phyloP scores from a whole-genome alignment of 441 rosid genomes.

The Bruguiera hainesii region DNA sequence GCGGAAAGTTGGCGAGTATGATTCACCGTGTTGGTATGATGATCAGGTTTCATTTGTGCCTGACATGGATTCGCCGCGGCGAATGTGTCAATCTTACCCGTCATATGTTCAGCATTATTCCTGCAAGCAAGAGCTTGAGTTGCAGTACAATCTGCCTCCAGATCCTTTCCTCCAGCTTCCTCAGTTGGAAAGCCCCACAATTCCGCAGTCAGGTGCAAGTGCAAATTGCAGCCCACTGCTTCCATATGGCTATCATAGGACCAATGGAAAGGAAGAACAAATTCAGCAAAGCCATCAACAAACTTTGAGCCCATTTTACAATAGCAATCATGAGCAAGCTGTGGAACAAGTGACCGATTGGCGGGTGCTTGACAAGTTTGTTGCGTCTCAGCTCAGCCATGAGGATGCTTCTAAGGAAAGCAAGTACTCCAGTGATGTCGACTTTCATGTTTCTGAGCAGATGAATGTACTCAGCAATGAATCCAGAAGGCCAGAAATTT shows the following conservation, averaged over 20 bases:
- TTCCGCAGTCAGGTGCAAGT: slow-evolving; percentile 42
- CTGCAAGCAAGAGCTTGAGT: slow-evolving; percentile 84
- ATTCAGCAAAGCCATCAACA: slow-evolving; percentile 43
- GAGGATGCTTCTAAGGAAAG: slow-evolving; percentile 52
- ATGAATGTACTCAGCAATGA: slow-evolving; percentile 34
- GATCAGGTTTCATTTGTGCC: slow-evolving; percentile 81
- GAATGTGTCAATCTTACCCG: slow-evolving; percentile 43
- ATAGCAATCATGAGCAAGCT: slow-evolving; percentile 38
- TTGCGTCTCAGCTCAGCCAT: slow-evolving; percentile 92
- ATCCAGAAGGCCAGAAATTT: slow-evolving; percentile 44
- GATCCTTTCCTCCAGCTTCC: slow-evolving; percentile 82
- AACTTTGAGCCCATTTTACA: slow-evolving; percentile 40
- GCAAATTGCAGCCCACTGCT: slow-evolving; percentile 40
- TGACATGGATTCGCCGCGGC: slow-evolving; percentile 69
- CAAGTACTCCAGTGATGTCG: slow-evolving; percentile 31
- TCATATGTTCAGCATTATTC: slow-evolving; percentile 51
- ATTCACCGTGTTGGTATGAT: slow-evolving; percentile 91
- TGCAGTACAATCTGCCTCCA: slow-evolving; percentile 50
- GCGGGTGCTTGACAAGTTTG: slow-evolving; percentile 95
- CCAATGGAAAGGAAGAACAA: slow-evolving; percentile 48
- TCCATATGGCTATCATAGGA: slow-evolving; percentile 44
- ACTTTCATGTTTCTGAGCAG: slow-evolving; percentile 43
- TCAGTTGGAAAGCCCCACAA: slow-evolving; percentile 78
- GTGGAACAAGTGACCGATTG: slow-evolving; percentile 84
- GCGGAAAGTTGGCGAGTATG: slow-evolving; percentile 68